These are phyloP conservation scores for Lavandula angustifolia DNA, from an alignment of 257 asterid genomes.

Conservation along the genomic window DNA sequence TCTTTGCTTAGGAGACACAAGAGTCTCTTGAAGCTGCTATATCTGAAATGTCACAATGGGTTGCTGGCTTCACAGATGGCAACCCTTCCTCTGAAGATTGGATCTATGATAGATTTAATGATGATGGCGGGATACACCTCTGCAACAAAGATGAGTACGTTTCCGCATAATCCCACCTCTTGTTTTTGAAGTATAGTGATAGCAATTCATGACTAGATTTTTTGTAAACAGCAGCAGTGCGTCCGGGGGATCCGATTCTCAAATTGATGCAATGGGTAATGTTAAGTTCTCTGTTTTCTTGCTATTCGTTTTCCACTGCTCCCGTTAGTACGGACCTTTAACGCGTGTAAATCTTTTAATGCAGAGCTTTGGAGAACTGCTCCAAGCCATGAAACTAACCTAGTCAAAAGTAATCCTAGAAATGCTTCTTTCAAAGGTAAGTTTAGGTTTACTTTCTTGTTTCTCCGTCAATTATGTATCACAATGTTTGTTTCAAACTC, in stretches of 20 bases:
- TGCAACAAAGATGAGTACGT: conserved; percentile 59
- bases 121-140: conserved; percentile 43
- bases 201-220: conserved; percentile 24
- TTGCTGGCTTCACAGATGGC: conserved; percentile 64
- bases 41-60: conserved; percentile 66
- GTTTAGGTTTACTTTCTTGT: background rate
- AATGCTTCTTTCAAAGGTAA: conserved; percentile 76
- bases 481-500: background rate
- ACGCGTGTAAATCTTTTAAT: conserved; percentile 5
- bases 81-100: conserved; percentile 77
- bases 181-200: background rate
- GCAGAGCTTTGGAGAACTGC: conserved; percentile 58
- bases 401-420: conserved; percentile 46
- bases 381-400: conserved; percentile 43
- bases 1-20: conserved; percentile 49
- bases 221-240: conserved; percentile 47
- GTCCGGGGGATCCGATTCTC: conserved; percentile 57
- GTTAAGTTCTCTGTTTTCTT: background rate
- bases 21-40: conserved; percentile 60
- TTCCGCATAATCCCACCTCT: background rate
- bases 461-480: background rate
- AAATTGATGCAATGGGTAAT: conserved; percentile 55
- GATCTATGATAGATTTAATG: conserved; percentile 76
- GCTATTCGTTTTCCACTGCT: background rate
- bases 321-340: background rate